These are phyloP conservation scores for Thalassiosira ordinaria DNA, from an alignment of 352 stramenopile genomes.

Conservation along the genomic window DNA sequence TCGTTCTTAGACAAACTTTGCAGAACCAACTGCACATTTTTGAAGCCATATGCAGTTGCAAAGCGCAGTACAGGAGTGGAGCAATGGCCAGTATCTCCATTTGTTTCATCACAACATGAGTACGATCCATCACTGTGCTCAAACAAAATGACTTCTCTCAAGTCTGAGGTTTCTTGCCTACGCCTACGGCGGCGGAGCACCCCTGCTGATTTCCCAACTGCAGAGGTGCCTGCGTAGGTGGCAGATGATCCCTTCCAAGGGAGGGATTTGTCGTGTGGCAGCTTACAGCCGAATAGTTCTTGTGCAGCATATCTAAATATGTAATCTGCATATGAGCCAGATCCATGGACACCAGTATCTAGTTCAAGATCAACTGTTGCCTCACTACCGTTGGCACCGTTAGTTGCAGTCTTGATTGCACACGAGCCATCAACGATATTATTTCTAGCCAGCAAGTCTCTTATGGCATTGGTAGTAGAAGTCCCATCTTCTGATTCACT, in stretches of 20 bases:
- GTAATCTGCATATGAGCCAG: constrained; percentile 79
- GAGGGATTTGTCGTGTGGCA: constrained; percentile 43
- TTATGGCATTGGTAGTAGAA: constrained; percentile 16
- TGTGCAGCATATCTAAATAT: constrained; percentile 77
- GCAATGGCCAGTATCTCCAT: not conserved
- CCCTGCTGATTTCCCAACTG: constrained; percentile 9
- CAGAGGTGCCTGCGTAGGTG: not conserved
- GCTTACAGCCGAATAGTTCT: constrained; percentile 66
- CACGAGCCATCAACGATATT: not conserved
- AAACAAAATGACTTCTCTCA: constrained; percentile 71
- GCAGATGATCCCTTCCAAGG: constrained; percentile 51
- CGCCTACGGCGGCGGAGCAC: constrained; percentile 38
- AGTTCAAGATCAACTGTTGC: constrained; percentile 14
- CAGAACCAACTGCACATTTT: constrained; percentile 96
- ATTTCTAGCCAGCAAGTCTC: constrained; percentile 14
- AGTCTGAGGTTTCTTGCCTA: constrained; percentile 55
- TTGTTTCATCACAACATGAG: constrained; percentile 34
- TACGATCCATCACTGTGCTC: constrained; percentile 63
- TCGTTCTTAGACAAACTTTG: constrained; percentile 79
- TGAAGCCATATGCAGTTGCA: constrained; percentile 95
- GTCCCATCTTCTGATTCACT: not conserved
- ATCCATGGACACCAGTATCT: constrained; percentile 52
- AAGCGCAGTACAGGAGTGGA: constrained; percentile 87
- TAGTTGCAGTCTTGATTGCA: constrained; percentile 13
- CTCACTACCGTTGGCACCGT: not conserved